These are phyloP conservation scores for Clavariopsis aquatica DNA, from an alignment of 495 filamentous ascomycete species.

Conservation along the genomic window DNA sequence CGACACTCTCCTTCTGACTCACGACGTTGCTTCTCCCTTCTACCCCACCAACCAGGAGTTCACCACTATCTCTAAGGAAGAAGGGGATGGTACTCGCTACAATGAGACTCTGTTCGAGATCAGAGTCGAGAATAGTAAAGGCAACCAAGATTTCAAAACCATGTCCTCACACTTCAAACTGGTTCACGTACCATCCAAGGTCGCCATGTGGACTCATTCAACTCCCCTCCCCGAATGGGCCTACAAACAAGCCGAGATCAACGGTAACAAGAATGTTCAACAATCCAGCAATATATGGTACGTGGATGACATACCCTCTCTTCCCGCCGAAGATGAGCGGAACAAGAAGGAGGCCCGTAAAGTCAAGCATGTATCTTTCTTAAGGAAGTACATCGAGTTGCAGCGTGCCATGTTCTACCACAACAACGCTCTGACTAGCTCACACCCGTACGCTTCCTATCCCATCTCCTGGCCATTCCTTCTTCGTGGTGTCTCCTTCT, in stretches of 20 bases:
- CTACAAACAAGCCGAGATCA: constrained; percentile 96
- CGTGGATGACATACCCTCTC: constrained; percentile 82
- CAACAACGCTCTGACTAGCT: constrained; percentile 95
- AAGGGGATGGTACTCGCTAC: constrained; percentile 73
- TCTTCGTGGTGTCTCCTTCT: constrained; percentile 95
- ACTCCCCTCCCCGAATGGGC: constrained; percentile 94
- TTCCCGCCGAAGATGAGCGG: constrained; percentile 68
- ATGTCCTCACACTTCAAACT: constrained; percentile 92
- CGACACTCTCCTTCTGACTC: constrained; percentile 83
- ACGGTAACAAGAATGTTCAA: constrained; percentile 94
- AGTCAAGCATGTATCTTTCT: constrained; percentile 80
- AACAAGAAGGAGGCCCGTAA: constrained; percentile 69
- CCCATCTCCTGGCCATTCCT: constrained; percentile 99
- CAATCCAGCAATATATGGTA: constrained; percentile 94
- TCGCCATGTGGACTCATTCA: constrained; percentile 98
- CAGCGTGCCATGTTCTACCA: constrained; percentile 99
- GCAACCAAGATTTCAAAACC: constrained; percentile 80
- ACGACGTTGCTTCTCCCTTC: constrained; percentile 97
- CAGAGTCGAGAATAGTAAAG: constrained; percentile 82
- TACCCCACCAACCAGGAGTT: constrained; percentile 99
- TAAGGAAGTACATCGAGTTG: constrained; percentile 93
- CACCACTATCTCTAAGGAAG: constrained; percentile 73
- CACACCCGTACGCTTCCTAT: constrained; percentile 90
- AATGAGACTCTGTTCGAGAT: constrained; percentile 95
- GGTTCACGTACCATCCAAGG: constrained; percentile 86